Conservation (phyloP, 257 asterid species). For the Scutellaria galericulata region DNA sequence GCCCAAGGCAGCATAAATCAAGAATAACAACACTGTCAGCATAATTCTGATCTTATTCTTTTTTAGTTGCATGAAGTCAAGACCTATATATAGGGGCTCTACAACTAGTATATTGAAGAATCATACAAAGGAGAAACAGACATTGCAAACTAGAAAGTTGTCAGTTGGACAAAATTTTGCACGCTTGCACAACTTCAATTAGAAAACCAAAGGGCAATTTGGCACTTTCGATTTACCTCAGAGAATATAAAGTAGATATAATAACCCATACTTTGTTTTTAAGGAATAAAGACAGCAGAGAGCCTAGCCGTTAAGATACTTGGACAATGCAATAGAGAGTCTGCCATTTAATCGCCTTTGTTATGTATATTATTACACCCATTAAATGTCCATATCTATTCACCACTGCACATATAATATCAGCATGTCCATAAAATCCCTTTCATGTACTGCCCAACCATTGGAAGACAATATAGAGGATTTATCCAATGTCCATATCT, state of each 20-base stretch:
- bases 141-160: not conserved
- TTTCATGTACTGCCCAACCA: not conserved
- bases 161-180: not conserved
- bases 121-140: not conserved
- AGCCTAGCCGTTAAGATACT: not conserved
- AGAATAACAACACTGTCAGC: conserved; percentile 9
- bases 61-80: conserved; percentile 4
- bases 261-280: conserved; percentile 9
- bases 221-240: conserved; percentile 6
- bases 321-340: not conserved
- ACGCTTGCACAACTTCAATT: not conserved
- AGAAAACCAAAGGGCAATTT: conserved; percentile 2
- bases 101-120: not conserved
- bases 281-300: not conserved
- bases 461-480: not conserved
- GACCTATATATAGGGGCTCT: conserved; percentile 1
- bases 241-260: conserved; percentile 19
- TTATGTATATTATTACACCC: conserved; percentile 17
- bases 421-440: conserved; percentile 18
- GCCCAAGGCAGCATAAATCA: not conserved
- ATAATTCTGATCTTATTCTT: not conserved
- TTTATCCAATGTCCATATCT: not conserved
- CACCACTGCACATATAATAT: conserved; percentile 20
- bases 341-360: conserved; percentile 1
- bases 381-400: conserved; percentile 1